Base-by-base conservation (phyloP, 352 stramenopile species). In the Phytophthora citricola region DNA sequence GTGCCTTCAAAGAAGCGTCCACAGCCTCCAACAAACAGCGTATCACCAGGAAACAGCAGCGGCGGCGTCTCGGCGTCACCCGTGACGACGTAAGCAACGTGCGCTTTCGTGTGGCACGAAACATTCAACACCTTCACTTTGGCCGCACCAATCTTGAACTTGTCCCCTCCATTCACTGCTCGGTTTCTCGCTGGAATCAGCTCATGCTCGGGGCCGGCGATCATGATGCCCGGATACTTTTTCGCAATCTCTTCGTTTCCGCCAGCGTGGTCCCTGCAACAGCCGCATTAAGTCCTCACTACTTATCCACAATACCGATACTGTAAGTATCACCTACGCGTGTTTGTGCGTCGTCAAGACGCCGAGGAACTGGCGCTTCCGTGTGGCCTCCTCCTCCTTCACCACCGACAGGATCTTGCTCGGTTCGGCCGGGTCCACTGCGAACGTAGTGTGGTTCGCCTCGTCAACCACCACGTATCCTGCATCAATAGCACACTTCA, bases 341-440 rank as follows among this genome's bases (percentile, higher is more conserved):
- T 98, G 94, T 59, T 97, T 97, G 81, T 98, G 94, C 2, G 94
- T 98, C 20, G 92, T 98, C 29, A 98, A 76, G 34, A 98, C 95
- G 4, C 81, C 87, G 12, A 93, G 71, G 41, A 95, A 93, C 54
- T 88, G 70, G 29, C 87, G 85, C 40, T 92, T 89, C 48, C 73
- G 76, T 24, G 63, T 69, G 3, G 70, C 68, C 31, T 92, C 83
- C 50, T 95, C 85, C 64, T 95, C 85, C 54, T 84, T 73, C 20
- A 95, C 58, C 31, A 92, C 83, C 0, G 78, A 49, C 32, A 93
- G 29, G 58, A 95, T 90, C 65, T 79, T 76, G 40, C 72, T 63
- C 1, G 82, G 71, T 58, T 95, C 83, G 0, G 83, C 87, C 10
- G 84, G 85, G 45, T 95, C 87, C 38, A 95, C 78, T 1, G 83